Conservation (phyloP, 169 alveolate genomes). For the Sarcocystis neurona region DNA sequence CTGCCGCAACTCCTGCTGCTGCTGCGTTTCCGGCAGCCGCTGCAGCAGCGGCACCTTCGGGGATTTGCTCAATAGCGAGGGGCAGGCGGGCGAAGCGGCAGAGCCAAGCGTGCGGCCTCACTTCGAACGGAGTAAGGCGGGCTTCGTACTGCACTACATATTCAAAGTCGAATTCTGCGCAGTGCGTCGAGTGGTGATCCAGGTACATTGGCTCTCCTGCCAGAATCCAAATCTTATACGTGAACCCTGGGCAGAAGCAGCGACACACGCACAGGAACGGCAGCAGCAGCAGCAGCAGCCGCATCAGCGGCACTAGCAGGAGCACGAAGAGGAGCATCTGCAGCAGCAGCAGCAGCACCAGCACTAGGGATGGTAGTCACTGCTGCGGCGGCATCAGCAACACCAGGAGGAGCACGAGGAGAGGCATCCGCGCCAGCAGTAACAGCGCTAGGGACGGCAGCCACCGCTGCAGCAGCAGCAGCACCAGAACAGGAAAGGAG, state of each 20-base stretch:
- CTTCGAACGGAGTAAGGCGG: slow-evolving; percentile 63
- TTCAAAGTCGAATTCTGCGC: slow-evolving; percentile 60
- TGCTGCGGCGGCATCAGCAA: too few relatives aligned
- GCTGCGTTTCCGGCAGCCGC: not conserved
- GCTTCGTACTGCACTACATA: slow-evolving; percentile 48
- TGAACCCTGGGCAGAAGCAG: slow-evolving; percentile 21
- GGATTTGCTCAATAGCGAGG: slow-evolving; percentile 12
- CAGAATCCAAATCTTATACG: slow-evolving; percentile 45
- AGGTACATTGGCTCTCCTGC: slow-evolving; percentile 61
- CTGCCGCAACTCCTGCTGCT: not conserved
- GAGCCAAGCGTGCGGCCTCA: slow-evolving; percentile 62
- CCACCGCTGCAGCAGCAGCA: too few relatives aligned
- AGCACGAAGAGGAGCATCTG: too few relatives aligned
- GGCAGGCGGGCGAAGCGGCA: slow-evolving; percentile 62
- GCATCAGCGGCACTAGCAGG: too few relatives aligned
- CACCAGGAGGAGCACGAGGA: too few relatives aligned
- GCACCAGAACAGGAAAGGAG: too few relatives aligned
- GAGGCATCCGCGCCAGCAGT: too few relatives aligned
- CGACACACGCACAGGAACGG: too few relatives aligned
- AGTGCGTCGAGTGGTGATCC: slow-evolving; percentile 49
- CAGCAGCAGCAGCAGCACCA: too few relatives aligned
- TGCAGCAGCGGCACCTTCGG: slow-evolving; percentile 25
- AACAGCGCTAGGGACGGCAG: too few relatives aligned
- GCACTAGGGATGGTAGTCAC: too few relatives aligned
- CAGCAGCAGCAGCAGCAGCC: too few relatives aligned